A percentile compares a stretch with the other conserved stretches of the same genome.
Evolutionary conservation across 192 early-diverging fungal genomes (phyloP).

Genomic region (Phlyctochytrium bullatum): DNA sequence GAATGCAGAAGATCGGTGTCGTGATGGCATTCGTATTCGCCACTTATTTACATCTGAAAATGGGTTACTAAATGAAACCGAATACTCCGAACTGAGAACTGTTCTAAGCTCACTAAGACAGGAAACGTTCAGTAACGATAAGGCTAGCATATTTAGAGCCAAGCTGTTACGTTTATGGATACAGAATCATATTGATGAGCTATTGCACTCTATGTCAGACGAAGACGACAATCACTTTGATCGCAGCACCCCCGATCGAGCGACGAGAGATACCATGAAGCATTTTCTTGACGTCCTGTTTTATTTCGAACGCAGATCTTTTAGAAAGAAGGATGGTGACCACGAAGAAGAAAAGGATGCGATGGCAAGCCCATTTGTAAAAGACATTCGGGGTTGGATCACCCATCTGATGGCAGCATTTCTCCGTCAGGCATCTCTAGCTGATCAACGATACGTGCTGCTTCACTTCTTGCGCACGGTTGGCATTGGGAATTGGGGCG

Average conservation of each 20-base stretch:
- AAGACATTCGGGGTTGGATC: conserved; percentile 32
- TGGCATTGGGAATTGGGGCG: conserved; percentile 38
- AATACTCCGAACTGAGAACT: conserved; percentile 6
- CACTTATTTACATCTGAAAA: conserved; percentile 21
- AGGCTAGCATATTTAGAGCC: conserved; percentile 8
- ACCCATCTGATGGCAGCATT: conserved; percentile 25
- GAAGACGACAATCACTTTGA: not conserved
- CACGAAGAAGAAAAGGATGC: not conserved
- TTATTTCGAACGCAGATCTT: conserved; percentile 19
- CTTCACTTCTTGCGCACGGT: conserved; percentile 29
- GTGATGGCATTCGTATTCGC: conserved; percentile 15
- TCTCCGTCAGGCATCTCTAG: not conserved
- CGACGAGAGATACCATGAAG: conserved; percentile 13
- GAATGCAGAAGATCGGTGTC: conserved; percentile 12
- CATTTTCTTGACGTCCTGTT: conserved; percentile 28
- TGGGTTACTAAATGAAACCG: conserved; percentile 6
- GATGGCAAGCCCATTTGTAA: conserved; percentile 8
- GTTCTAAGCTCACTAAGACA: conserved; percentile 4
- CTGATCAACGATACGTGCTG: conserved; percentile 22
- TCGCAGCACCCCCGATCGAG: not conserved
- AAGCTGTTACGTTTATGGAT: conserved; percentile 31
- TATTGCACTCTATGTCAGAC: conserved; percentile 8
- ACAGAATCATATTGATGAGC: conserved; percentile 24
- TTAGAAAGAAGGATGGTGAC: not conserved
- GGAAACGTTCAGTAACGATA: conserved; percentile 11